These are phyloP conservation scores for Globisporangium splendens DNA, from an alignment of 352 stramenopile genomes.

Conservation along the genomic window DNA sequence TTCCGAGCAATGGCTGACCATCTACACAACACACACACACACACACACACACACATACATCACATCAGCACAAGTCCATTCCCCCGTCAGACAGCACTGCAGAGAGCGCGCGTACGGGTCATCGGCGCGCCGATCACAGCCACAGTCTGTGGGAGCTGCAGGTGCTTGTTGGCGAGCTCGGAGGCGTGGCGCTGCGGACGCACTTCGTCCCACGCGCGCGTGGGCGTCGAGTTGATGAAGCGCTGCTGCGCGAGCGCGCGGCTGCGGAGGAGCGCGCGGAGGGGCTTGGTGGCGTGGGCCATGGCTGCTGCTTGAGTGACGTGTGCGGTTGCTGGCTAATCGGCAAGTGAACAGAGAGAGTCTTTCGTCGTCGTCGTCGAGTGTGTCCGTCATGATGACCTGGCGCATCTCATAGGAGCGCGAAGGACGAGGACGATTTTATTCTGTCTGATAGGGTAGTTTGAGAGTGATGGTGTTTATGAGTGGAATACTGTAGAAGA, in stretches of 20 bases:
- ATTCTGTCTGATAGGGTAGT: background rate
- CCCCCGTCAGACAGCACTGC: background rate
- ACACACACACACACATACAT: background rate
- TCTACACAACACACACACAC: no score
- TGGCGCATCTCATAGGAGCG: no score
- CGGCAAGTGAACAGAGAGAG: background rate
- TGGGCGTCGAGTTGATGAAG: slow-evolving; percentile 46
- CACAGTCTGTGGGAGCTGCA: slow-evolving; percentile 65
- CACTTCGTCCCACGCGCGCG: slow-evolving; percentile 56
- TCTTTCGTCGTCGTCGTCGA: slow-evolving; percentile 2
- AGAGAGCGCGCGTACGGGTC: slow-evolving; percentile 48
- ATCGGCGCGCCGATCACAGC: slow-evolving; percentile 84
- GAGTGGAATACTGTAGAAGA: background rate
- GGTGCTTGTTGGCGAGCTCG: slow-evolving; percentile 47
- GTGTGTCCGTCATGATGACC: no score
- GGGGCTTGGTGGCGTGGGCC: background rate
- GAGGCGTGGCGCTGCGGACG: slow-evolving; percentile 55
- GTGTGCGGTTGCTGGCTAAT: background rate
- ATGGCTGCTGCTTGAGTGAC: background rate
- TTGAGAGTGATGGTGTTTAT: background rate
- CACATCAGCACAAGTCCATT: background rate
- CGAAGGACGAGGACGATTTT: background rate
- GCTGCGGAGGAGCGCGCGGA: background rate
- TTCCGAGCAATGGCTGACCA: slow-evolving; percentile 76
- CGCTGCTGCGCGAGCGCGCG: slow-evolving; percentile 22